Percentiles rank a stretch among this genome's conserved stretches.
phyloP scores from a whole-genome alignment of 257 asterid species.

The Solanum pinnatisectum region DNA sequence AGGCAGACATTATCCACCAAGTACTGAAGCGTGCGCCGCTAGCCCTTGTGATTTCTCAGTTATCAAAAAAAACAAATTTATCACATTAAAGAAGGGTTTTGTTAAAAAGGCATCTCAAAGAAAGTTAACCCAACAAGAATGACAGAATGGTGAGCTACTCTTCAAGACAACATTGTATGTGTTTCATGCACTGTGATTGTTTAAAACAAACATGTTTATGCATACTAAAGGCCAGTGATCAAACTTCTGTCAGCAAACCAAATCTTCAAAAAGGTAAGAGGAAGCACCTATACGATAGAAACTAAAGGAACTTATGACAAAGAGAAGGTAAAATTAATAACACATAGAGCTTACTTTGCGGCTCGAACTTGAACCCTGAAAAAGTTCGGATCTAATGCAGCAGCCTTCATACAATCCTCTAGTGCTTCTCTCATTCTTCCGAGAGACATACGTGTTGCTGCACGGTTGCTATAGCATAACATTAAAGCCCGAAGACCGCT shows the following conservation, averaged over 20 bases:
- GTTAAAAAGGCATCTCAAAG: background rate
- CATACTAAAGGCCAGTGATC: background rate
- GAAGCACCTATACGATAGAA: background rate
- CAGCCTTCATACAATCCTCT: slow-evolving; percentile 79
- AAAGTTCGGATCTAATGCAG: slow-evolving; percentile 72
- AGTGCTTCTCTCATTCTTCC: slow-evolving; percentile 86
- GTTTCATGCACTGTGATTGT: background rate
- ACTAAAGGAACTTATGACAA: background rate
- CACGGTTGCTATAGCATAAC: slow-evolving; percentile 97
- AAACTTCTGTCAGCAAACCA: background rate
- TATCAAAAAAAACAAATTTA: background rate
- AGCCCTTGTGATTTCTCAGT: background rate
- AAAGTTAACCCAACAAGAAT: background rate
- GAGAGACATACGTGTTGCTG: slow-evolving; percentile 90
- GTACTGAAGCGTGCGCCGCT: background rate
- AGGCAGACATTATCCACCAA: background rate
- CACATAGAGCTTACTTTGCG: slow-evolving; percentile 59
- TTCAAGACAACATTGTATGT: background rate
- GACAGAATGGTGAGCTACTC: background rate
- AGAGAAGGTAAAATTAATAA: background rate
- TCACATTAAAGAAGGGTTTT: background rate
- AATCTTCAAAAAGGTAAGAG: background rate
- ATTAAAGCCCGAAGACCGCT: slow-evolving; percentile 68
- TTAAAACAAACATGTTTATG: background rate
- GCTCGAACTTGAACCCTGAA: slow-evolving; percentile 84